These are phyloP conservation scores for Colletotrichum sp. DNA, from an alignment of 2,329 filamentous ascomycete genomes.

Conservation along the genomic window DNA sequence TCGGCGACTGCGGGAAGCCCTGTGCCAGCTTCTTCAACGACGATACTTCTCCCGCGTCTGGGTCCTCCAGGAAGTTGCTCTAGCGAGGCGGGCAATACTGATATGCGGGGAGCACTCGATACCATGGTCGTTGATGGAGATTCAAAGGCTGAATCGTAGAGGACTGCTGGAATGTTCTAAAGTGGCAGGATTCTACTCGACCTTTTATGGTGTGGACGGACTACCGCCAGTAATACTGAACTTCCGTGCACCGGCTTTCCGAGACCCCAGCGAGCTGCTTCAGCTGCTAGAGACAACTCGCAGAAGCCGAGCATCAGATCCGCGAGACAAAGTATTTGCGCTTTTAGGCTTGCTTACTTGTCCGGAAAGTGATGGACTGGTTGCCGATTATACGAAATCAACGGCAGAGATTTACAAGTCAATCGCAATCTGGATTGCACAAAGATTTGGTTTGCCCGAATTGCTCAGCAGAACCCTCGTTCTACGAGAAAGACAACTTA, in stretches of 20 bases:
- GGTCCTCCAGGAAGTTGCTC: slow-evolving; percentile 31
- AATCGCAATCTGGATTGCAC: neutral
- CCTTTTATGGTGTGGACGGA: neutral
- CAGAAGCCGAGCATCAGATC: slow-evolving; percentile 20
- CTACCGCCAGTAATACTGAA: neutral
- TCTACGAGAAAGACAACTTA: rapidly evolving
- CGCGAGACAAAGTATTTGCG: slow-evolving; percentile 30
- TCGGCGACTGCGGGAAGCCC: neutral
- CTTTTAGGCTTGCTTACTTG: slow-evolving; percentile 27
- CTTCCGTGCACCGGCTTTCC: neutral
- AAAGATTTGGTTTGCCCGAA: neutral
- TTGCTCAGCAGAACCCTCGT: neutral
- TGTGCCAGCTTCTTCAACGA: neutral
- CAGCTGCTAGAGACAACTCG: neutral
- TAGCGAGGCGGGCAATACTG: slow-evolving; percentile 12
- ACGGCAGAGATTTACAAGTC: neutral
- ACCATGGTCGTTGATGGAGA: neutral
- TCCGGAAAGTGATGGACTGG: slow-evolving; percentile 2
- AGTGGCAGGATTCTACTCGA: neutral
- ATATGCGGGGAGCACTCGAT: neutral
- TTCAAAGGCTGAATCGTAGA: rapidly evolving
- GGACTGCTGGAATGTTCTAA: rapidly evolving
- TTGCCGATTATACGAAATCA: slow-evolving; percentile 23
- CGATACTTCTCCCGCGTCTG: slow-evolving; percentile 1
- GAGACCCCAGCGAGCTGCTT: neutral